Evolutionary conservation across 2,329 filamentous ascomycete genomes (phyloP).

Genomic region (Pseudogymnoascus sp.): DNA sequence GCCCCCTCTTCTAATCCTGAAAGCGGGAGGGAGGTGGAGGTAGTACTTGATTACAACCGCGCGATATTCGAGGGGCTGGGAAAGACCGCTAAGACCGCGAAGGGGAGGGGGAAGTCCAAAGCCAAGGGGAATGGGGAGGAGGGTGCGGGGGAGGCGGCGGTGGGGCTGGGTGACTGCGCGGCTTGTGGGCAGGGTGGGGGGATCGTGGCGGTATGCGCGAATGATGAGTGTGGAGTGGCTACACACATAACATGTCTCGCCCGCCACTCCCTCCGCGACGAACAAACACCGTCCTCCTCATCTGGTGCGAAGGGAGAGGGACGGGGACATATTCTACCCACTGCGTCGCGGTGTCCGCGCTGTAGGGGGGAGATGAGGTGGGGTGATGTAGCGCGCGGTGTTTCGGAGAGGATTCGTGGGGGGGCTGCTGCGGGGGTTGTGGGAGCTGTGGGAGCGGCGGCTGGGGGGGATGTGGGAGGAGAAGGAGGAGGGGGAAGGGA

Average conservation of each 20-base stretch:
- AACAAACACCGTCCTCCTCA: neutral
- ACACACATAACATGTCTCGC: conserved; percentile 55
- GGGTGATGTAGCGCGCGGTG: conserved; percentile 72
- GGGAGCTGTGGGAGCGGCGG: too few relatives aligned
- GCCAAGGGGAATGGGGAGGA: neutral
- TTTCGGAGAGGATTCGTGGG: conserved; percentile 65
- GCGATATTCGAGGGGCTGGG: too few relatives aligned
- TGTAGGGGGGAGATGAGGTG: conserved; percentile 59
- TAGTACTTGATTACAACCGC: too few relatives aligned
- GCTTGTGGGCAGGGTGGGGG: conserved; percentile 35
- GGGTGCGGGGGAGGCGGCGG: neutral
- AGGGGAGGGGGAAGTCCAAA: too few relatives aligned
- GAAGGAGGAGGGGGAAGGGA: too few relatives aligned
- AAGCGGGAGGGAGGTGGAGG: neutral
- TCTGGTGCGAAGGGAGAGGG: conserved; percentile 27
- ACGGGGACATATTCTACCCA: conserved; percentile 50
- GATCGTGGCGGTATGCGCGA: conserved; percentile 49
- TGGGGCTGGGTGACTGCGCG: neutral
- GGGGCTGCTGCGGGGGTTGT: conserved; percentile 27
- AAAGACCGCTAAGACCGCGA: too few relatives aligned
- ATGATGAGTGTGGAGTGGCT: conserved; percentile 43
- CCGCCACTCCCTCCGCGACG: conserved; percentile 37
- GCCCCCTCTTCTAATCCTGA: neutral
- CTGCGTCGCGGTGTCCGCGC: conserved; percentile 58
- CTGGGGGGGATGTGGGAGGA: too few relatives aligned